Evolutionary conservation across 208 protist species (phyloP), one percentile per base, ranked within the genome.

Genomic region (Wallacemonas sp.): DNA sequence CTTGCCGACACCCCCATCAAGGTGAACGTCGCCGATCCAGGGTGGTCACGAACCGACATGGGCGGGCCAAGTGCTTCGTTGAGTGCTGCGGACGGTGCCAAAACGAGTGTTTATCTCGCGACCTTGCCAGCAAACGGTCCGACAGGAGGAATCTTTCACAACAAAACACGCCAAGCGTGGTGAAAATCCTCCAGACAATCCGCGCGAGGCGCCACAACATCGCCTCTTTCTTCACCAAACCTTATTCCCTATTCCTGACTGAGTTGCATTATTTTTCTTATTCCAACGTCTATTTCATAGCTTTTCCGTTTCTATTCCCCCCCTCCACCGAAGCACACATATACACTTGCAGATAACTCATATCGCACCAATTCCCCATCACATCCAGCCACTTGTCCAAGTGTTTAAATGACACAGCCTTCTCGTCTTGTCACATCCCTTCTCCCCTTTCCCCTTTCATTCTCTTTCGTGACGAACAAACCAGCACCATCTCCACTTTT

Each of bases 11-110:
- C 76, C 1, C 74, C 70, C 0, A 70, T 90, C 19, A 90, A 87
- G 71, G 78, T 81, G 47, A 90, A 90, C 70, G 72, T 69, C 8
- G 87, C 65, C 5, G 77, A 94, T 60, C 85, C 87, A 0, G 84
- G 87, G 0, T 91, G 82, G 72, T 81, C 88, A 24, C 74, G 79
- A 57, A 94, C 87, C 11, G 82, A 89, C 19, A 90, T 94, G 87
- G 80, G 81, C 16, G 72, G 75, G n/a, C 41, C 38, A 38, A 61
- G 75, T 27, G 87, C 84, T 5, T 27, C 69, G 0, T 62, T 91
- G 34, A 52, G 74, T 34, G 41, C 85, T 11, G 62, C 78, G 23
- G 84, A 94, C 41, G 87, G 84, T 16, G 84, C 84, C 2, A 80
- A 88, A 61, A 91, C 87, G 14, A 83, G 55, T 32, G 81, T 91